Conservation (phyloP, 129 eudicot species). For the Arctium lappa region DNA sequence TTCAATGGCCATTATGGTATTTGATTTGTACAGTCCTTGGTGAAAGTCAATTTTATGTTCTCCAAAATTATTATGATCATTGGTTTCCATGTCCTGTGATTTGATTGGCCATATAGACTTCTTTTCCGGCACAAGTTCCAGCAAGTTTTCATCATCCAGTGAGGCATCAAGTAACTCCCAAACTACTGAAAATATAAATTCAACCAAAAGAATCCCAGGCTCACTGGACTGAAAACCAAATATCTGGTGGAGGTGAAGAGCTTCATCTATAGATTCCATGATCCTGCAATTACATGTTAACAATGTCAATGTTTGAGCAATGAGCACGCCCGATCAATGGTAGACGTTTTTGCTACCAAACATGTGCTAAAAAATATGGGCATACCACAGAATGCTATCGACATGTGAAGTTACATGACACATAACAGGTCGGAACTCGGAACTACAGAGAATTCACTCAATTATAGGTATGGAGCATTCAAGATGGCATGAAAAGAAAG, state of each 20-base stretch:
- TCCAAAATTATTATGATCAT: conserved; percentile 39
- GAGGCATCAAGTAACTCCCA: conserved; percentile 94
- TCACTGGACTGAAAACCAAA: conserved; percentile 64
- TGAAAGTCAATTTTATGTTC: conserved; percentile 60
- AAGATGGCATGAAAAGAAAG: neutral
- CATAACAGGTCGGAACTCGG: neutral
- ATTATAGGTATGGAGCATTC: neutral
- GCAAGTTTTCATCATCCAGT: conserved; percentile 81
- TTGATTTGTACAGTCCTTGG: conserved; percentile 52
- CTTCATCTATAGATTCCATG: conserved; percentile 68
- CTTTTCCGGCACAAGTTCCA: conserved; percentile 72
- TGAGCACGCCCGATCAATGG: neutral
- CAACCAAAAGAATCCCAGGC: conserved; percentile 74
- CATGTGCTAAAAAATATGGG: neutral
- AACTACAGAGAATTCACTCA: neutral
- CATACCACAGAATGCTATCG: neutral
- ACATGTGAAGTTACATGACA: neutral
- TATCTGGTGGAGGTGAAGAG: conserved; percentile 57
- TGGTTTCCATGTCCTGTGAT: conserved; percentile 77
- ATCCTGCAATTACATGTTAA: conserved; percentile 55
- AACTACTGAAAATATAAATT: conserved; percentile 59
- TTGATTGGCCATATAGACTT: conserved; percentile 64
- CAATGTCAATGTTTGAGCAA: conserved; percentile 3
- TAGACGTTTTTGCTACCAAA: neutral
- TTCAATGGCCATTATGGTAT: conserved; percentile 80